A percentile compares a stretch with the other conserved stretches of the same genome.
phyloP scores from a whole-genome alignment of 805 yeast species.

The Wickerhamiella occidentalis region DNA sequence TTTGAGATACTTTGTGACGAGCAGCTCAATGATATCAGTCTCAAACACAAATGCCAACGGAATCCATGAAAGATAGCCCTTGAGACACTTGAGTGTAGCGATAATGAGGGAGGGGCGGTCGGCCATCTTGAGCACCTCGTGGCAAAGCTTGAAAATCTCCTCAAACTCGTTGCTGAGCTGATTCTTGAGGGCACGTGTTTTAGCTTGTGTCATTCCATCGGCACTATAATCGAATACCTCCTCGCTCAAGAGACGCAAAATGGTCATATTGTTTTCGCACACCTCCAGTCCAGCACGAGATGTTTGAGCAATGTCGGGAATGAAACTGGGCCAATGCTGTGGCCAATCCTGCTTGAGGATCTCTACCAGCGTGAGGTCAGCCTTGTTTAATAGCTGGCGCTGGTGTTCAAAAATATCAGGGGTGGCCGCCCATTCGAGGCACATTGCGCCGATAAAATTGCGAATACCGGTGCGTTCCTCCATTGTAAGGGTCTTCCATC shows the following conservation, averaged over 20 bases:
- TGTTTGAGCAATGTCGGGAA: constrained; percentile 81
- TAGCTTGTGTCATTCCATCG: constrained; percentile 94
- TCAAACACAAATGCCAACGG: constrained; percentile 84
- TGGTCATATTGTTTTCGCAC: constrained; percentile 95
- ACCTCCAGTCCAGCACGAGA: constrained; percentile 79
- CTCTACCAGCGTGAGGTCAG: constrained; percentile 86
- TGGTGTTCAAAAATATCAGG: constrained; percentile 58
- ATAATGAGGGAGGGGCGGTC: constrained; percentile 69
- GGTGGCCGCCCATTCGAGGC: constrained; percentile 78
- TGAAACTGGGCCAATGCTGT: constrained; percentile 92
- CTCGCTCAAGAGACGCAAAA: constrained; percentile 76
- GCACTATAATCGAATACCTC: constrained; percentile 94
- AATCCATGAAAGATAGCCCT: constrained; percentile 88
- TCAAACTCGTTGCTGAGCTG: constrained; percentile 85
- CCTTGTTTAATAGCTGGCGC: constrained; percentile 78
- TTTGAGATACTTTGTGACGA: constrained; percentile 63
- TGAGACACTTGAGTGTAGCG: constrained; percentile 71
- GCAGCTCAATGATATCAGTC: constrained; percentile 60
- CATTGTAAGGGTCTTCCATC: constrained; percentile 87
- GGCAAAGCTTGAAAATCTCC: constrained; percentile 85
- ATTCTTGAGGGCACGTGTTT: constrained; percentile 66
- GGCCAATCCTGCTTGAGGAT: constrained; percentile 99
- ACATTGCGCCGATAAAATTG: constrained; percentile 87
- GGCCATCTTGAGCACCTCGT: constrained; percentile 83
- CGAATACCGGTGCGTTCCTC: constrained; percentile 88